Evolutionary conservation across 176 grass and related monocot genomes (phyloP).

Genomic region (Areca catechu): DNA sequence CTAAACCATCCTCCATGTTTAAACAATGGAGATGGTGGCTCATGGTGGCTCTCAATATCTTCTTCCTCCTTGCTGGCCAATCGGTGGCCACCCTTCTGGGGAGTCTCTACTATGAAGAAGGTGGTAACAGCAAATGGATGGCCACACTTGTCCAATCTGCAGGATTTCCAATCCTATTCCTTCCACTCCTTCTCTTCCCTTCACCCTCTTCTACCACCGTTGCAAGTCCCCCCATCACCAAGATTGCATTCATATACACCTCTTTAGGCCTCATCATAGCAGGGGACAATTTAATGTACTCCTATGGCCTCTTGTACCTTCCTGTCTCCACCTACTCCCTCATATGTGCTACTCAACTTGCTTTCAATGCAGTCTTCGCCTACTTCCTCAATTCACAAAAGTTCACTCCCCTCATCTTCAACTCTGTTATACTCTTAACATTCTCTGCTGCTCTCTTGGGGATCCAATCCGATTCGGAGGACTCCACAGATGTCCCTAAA

Average conservation of each 20-base stretch:
- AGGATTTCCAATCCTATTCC: conserved; percentile 11
- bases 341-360: conserved; percentile 57
- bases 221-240: conserved; percentile 1
- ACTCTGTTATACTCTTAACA: conserved; percentile 72
- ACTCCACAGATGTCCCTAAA: conserved; percentile 22
- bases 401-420: conserved; percentile 60
- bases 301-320: conserved; percentile 68
- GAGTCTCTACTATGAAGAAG: conserved; percentile 13
- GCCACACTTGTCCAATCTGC: conserved; percentile 12
- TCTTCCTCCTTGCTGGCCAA: conserved; percentile 20
- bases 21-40: conserved; percentile 37
- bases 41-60: conserved; percentile 9
- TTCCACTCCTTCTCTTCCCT: not conserved
- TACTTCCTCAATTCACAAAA: conserved; percentile 66
- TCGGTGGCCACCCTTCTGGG: conserved; percentile 5
- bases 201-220: not conserved
- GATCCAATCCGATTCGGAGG: conserved; percentile 29
- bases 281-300: conserved; percentile 78
- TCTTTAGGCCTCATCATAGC: conserved; percentile 37
- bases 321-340: conserved; percentile 86
- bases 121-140: conserved; percentile 26
- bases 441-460: conserved; percentile 60
- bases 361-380: conserved; percentile 70
- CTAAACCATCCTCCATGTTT: not conserved
- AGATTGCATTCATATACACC: conserved; percentile 34